phyloP scores from a whole-genome alignment of 106 monocot species.

The Xerophyta viscosa region DNA sequence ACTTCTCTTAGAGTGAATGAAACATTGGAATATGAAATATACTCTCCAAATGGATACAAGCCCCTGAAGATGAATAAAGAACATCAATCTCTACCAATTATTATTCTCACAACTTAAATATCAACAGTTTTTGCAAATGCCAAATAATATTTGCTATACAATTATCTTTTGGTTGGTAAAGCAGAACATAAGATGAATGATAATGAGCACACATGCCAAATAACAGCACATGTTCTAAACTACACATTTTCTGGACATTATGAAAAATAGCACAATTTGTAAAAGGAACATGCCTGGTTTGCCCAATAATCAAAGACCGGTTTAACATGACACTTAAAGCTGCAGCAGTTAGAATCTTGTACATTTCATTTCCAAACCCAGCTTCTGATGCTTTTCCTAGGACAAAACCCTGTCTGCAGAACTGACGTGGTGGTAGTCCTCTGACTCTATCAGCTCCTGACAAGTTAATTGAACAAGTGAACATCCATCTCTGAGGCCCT shows the following conservation, averaged over 20 bases:
- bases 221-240: no score
- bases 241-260: not conserved
- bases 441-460: conserved; percentile 83
- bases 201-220: no score
- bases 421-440: conserved; percentile 59
- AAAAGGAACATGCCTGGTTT: conserved; percentile 79
- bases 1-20: conserved; percentile 82
- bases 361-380: conserved; percentile 99
- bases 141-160: no score
- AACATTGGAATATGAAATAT: conserved; percentile 65
- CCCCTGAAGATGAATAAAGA: conserved; percentile 42
- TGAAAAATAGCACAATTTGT: conserved; percentile 17
- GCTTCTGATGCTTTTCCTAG: conserved; percentile 86
- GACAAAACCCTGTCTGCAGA: conserved; percentile 85
- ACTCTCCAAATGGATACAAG: conserved; percentile 80
- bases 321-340: conserved; percentile 89
- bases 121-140: no score
- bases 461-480: conserved; percentile 43
- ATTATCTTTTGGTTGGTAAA: no score
- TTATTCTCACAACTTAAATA: no score
- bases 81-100: no score
- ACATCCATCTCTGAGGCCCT: conserved; percentile 10
- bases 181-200: no score
- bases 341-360: conserved; percentile 94
- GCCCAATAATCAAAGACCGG: conserved; percentile 93